Percentiles rank a stretch among this genome's conserved stretches.
phyloP scores from a whole-genome alignment of 202 grass and related monocot species.

The Carex arenaria region DNA sequence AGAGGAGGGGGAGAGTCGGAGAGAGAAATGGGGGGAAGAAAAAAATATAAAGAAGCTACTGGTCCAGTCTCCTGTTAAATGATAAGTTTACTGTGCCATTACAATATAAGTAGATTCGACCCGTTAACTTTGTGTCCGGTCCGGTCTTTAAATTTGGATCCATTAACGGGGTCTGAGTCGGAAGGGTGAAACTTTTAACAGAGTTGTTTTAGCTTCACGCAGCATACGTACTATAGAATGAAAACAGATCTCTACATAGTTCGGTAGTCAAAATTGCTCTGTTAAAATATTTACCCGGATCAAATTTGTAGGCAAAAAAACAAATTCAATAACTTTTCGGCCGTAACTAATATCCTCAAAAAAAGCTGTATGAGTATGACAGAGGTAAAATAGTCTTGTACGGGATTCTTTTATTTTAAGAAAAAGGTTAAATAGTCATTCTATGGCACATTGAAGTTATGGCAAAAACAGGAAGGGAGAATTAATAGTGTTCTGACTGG shows the following conservation, averaged over 20 bases:
- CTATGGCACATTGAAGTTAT: no score
- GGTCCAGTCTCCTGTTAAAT: constrained; percentile 3
- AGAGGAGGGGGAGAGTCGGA: neutral
- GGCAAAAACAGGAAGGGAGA: neutral
- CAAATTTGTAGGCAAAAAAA: no score
- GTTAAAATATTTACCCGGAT: neutral
- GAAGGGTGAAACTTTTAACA: no score
- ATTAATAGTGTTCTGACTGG: neutral
- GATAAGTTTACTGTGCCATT: neutral
- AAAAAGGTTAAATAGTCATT: no score
- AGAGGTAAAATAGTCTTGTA: neutral
- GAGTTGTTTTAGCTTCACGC: no score
- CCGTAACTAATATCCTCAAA: neutral
- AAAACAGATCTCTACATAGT: no score
- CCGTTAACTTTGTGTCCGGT: neutral
- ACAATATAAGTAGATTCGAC: neutral
- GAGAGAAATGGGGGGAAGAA: neutral
- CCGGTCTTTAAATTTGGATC: neutral
- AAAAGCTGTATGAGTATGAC: neutral
- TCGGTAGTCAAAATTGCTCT: no score
- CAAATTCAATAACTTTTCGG: neutral
- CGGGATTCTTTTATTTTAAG: no score
- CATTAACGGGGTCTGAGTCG: no score
- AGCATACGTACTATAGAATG: no score
- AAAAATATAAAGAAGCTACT: constrained; percentile 5